Evolutionary conservation across 495 filamentous ascomycete genomes (phyloP), one percentile per base, ranked within the genome.

Genomic region (Oidiodendron maius): DNA sequence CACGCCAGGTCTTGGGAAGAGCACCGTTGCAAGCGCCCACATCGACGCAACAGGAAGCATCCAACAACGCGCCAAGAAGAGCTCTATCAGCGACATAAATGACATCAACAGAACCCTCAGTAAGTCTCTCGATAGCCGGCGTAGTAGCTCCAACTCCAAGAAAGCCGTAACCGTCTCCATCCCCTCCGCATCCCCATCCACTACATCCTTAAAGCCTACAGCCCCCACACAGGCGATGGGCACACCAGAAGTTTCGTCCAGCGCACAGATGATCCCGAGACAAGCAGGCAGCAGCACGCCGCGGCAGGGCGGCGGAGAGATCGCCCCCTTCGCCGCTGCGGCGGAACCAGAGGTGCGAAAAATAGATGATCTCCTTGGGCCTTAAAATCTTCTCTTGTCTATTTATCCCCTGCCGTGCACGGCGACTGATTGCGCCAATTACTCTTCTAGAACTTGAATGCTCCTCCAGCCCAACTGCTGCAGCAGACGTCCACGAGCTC

Each of bases 41-140:
- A 85, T 96, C 30, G 90, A 93, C 63, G 93, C 87, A 1, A 83
- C 82, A 58, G 87, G 84, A 16, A 87, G 81, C 48, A 75, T 80
- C 34, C 15, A 40, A 40, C 81, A 76, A 53, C 72, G 70, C 0
- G 74, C 68, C 30, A 71, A 66, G 16, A 61, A 69, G 22, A 61
- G 64, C 13, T 61, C 63, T 15, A 64, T 64, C 36, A 71, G 70
- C 41, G 73, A 72, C 24, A 84, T 87, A 44, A 82, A 86, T 38
- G 80, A 80, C 25, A 81, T 82, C 23, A 84, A 79, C 48, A 86
- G 85, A 64, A 89, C 85, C 12, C 73, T 95, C 6, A 87, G 80
- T 46, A 89, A 84, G 65, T 93, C 85, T 60, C 77, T 96, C 9
- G 90, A 96, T 62, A 94, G 87, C 64, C 81, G 91, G 32, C 82